Percentiles rank a stretch among this genome's conserved stretches.
phyloP scores from a whole-genome alignment of 139 green algal species.

The Micractinium sp. region DNA sequence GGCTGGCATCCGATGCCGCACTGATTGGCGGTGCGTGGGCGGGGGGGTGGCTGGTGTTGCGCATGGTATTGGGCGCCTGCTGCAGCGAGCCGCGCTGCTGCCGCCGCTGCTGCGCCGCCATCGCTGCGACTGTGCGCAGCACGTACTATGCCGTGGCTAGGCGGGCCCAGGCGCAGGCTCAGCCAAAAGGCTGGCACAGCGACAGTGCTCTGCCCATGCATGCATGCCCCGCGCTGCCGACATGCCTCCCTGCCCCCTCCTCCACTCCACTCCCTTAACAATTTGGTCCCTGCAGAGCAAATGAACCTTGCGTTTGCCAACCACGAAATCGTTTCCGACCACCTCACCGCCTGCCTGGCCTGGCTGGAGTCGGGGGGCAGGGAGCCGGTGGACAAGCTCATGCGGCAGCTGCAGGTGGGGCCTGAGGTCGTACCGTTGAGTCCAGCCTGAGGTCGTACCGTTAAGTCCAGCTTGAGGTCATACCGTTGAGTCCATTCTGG shows the following conservation, averaged over 20 bases:
- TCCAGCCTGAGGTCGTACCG: too few species aligned
- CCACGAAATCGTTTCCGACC: slow-evolving; percentile 22
- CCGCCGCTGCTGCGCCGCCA: too few species aligned
- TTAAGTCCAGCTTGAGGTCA: too few species aligned
- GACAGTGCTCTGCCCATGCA: neutral
- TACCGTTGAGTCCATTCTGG: too few species aligned
- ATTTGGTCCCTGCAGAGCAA: slow-evolving; percentile 7
- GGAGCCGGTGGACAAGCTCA: neutral
- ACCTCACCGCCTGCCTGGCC: slow-evolving; percentile 12
- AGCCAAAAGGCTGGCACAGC: neutral
- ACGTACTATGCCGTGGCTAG: too few species aligned
- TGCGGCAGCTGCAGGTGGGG: neutral
- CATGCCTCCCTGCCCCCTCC: neutral
- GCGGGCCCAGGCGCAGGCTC: too few species aligned
- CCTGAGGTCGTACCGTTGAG: too few species aligned
- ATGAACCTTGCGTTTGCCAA: slow-evolving; percentile 26
- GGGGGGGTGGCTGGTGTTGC: too few species aligned
- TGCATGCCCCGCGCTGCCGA: too few species aligned
- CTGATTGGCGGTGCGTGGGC: neutral
- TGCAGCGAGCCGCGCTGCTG: too few species aligned
- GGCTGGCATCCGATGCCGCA: neutral
- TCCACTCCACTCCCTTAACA: neutral
- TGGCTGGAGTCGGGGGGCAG: slow-evolving; percentile 6
- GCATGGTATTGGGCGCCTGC: too few species aligned
- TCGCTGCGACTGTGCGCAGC: too few species aligned